Percentiles rank a stretch among this genome's conserved stretches.
These are phyloP conservation scores for Syncephalastrum contaminatum DNA, from an alignment of 371 early-diverging fungal species.

Conservation along the genomic window DNA sequence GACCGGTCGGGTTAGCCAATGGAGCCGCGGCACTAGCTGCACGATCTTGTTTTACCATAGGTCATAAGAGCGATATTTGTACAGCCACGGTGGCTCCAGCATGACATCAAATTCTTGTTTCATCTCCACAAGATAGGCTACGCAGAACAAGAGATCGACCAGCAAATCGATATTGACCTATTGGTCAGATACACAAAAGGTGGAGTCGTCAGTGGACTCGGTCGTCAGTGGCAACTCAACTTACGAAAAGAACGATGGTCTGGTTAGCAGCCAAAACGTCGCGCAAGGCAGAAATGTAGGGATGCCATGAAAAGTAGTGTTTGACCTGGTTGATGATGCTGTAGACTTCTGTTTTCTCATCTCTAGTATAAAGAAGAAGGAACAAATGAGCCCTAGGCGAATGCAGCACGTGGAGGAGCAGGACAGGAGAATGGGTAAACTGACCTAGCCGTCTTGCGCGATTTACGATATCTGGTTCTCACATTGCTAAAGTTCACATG, in stretches of 20 bases:
- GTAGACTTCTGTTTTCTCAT: constrained; percentile 20
- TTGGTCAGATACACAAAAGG: neutral
- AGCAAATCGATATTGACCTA: constrained; percentile 58
- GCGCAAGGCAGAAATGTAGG: constrained; percentile 8
- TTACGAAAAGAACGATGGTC: constrained; percentile 26
- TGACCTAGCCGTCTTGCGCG: constrained; percentile 35
- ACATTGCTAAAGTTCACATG: constrained; percentile 29
- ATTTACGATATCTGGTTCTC: constrained; percentile 33
- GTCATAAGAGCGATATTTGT: constrained; percentile 52
- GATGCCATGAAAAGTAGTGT: constrained; percentile 19
- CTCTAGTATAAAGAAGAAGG: constrained; percentile 7
- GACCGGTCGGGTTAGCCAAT: constrained; percentile 7
- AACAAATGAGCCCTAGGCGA: neutral
- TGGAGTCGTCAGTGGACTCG: neutral
- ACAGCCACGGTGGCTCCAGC: constrained; percentile 58
- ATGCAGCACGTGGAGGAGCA: neutral
- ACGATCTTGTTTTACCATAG: constrained; percentile 40
- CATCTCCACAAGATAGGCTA: constrained; percentile 66
- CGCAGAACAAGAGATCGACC: constrained; percentile 63
- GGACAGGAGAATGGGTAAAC: constrained; percentile 1
- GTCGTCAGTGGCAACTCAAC: neutral
- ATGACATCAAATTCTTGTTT: constrained; percentile 52
- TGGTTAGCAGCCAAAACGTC: constrained; percentile 14
- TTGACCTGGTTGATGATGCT: constrained; percentile 16
- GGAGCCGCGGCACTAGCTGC: constrained; percentile 3